phyloP scores from a whole-genome alignment of 2,329 filamentous ascomycete genomes.

The Chaetomiaceae sp. region DNA sequence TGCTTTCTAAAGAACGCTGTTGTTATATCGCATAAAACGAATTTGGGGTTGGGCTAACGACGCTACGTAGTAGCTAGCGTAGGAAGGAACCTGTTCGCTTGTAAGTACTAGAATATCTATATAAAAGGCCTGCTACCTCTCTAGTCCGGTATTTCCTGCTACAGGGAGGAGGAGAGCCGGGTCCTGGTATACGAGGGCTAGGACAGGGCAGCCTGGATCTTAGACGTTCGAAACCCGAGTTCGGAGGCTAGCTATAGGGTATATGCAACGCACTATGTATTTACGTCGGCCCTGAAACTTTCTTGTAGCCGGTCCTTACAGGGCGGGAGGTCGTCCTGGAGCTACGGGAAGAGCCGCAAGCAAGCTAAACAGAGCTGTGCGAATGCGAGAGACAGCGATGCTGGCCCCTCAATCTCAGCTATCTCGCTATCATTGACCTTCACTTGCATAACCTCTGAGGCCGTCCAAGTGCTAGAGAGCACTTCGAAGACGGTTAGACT shows the following conservation, averaged over 20 bases:
- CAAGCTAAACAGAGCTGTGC: slow-evolving; percentile 12
- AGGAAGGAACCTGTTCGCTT: slow-evolving; percentile 9
- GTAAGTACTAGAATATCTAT: slow-evolving; percentile 12
- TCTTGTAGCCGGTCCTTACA: slow-evolving; percentile 10
- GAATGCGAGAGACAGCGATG: slow-evolving; percentile 10
- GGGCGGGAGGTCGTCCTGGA: slow-evolving; percentile 8
- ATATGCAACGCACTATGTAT: slow-evolving; percentile 8
- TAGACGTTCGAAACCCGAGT: slow-evolving; percentile 10
- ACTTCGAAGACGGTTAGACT: slow-evolving; percentile 11
- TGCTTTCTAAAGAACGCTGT: slow-evolving; percentile 12
- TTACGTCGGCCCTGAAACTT: slow-evolving; percentile 10
- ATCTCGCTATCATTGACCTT: slow-evolving; percentile 7
- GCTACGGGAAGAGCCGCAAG: slow-evolving; percentile 11
- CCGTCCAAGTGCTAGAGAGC: slow-evolving; percentile 10
- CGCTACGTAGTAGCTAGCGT: slow-evolving; percentile 6
- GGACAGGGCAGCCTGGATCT: slow-evolving; percentile 7
- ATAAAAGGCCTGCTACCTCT: slow-evolving; percentile 14
- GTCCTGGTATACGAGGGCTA: slow-evolving; percentile 2
- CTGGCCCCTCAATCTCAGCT: slow-evolving; percentile 6
- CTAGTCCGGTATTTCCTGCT: slow-evolving; percentile 11
- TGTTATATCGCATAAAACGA: slow-evolving; percentile 11
- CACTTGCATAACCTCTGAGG: slow-evolving; percentile 6
- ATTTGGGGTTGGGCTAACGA: slow-evolving; percentile 11
- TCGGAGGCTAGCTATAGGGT: slow-evolving; percentile 6
- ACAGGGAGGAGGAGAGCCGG: neutral